phyloP scores from a whole-genome alignment of 2,329 filamentous ascomycete genomes.

The Microascus cirrosus region DNA sequence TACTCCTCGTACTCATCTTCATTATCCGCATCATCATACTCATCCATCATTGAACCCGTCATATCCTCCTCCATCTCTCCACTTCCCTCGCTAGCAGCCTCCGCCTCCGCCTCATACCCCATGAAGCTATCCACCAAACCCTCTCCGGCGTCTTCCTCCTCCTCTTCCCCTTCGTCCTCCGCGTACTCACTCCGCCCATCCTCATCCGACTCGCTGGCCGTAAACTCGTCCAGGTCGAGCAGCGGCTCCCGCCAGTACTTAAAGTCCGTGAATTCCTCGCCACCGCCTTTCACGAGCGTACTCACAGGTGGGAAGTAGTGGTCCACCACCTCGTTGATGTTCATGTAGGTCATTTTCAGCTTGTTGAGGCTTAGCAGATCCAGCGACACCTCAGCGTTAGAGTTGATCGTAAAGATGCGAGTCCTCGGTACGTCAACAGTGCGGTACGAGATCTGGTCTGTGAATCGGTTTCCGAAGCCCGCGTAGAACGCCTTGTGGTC shows the following conservation, averaged over 20 bases:
- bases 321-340: conserved; percentile 93
- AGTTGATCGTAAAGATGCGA: conserved; percentile 97
- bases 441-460: conserved; percentile 90
- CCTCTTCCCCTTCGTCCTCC: conserved; percentile 43
- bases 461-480: conserved; percentile 91
- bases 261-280: conserved; percentile 94
- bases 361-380: conserved; percentile 86
- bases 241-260: conserved; percentile 88
- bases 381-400: conserved; percentile 87
- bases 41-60: conserved; percentile 16
- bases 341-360: conserved; percentile 92
- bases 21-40: conserved; percentile 24
- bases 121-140: conserved; percentile 46
- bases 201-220: conserved; percentile 56
- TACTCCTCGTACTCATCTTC: conserved; percentile 23
- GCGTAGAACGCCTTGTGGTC: conserved; percentile 84
- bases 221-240: conserved; percentile 79
- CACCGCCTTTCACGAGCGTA: conserved; percentile 75
- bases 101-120: conserved; percentile 35
- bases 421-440: conserved; percentile 91
- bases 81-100: conserved; percentile 13
- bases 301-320: conserved; percentile 95
- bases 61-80: conserved; percentile 19
- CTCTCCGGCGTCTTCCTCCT: conserved; percentile 25
- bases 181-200: conserved; percentile 1